Evolutionary conservation across 495 filamentous ascomycete genomes (phyloP).

Genomic region (Choiromyces venosus): DNA sequence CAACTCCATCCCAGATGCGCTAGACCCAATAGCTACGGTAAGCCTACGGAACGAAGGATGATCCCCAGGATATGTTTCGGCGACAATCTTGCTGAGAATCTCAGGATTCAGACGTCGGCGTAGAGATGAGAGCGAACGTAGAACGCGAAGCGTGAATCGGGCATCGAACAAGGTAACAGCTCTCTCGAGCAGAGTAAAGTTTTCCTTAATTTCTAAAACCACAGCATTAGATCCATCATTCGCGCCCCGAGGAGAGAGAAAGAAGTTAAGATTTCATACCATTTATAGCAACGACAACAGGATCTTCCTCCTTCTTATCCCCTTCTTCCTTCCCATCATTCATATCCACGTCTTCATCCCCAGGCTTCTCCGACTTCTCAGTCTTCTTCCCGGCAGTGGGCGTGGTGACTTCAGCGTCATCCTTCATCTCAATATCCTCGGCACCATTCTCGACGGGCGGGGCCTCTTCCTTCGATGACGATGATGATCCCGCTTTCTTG

Average conservation of each 20-base stretch:
- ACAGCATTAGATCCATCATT: constrained; percentile 22
- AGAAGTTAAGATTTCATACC: constrained; percentile 25
- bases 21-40: constrained; percentile 60
- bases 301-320: constrained; percentile 54
- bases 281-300: constrained; percentile 47
- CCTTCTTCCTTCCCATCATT: constrained; percentile 55
- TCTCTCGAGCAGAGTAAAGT: constrained; percentile 83
- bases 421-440: constrained; percentile 78
- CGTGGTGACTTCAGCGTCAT: constrained; percentile 57
- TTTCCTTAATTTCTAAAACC: constrained; percentile 77
- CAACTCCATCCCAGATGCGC: constrained; percentile 69
- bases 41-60: constrained; percentile 63
- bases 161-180: constrained; percentile 91
- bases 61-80: constrained; percentile 66
- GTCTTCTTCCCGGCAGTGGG: constrained; percentile 49
- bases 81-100: constrained; percentile 71
- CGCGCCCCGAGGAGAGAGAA: constrained; percentile 2
- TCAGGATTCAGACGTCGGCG: constrained; percentile 82
- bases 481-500: constrained; percentile 25
- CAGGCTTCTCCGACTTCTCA: constrained; percentile 57
- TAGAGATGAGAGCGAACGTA: constrained; percentile 90
- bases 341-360: constrained; percentile 73
- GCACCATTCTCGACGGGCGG: constrained; percentile 44
- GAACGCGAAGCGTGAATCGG: constrained; percentile 85
- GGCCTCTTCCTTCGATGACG: constrained; percentile 27